A percentile compares a stretch with the other conserved stretches of the same genome.
phyloP scores from a whole-genome alignment of 768 basidiomycete genomes.

The Erythrobasidium yunnanense region DNA sequence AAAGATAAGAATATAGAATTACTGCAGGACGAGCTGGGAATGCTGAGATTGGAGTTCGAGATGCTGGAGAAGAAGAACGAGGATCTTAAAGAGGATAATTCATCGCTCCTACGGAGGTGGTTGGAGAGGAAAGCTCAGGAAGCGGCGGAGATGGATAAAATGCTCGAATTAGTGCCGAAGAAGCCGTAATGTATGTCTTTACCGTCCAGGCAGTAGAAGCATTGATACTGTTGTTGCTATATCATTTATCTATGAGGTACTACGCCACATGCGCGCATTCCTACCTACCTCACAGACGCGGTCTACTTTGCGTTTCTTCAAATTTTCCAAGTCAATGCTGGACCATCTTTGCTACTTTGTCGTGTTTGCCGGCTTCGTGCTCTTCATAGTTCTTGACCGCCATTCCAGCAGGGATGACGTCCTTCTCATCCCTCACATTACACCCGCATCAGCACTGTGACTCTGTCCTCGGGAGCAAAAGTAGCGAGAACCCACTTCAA shows the following conservation, averaged over 20 bases:
- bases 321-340: background rate
- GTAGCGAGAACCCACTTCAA: background rate
- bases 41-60: constrained; percentile 77
- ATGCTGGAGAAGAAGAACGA: constrained; percentile 80
- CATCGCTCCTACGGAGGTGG: constrained; percentile 89
- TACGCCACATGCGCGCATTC: background rate
- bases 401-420: background rate
- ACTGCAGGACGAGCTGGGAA: constrained; percentile 86
- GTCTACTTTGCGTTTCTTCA: background rate
- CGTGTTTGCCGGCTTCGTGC: background rate
- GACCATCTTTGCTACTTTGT: background rate
- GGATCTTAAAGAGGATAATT: constrained; percentile 82
- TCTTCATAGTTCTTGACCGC: background rate
- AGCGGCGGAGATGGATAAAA: constrained; percentile 85
- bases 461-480: background rate
- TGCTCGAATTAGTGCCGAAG: constrained; percentile 1
- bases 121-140: constrained; percentile 73
- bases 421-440: background rate
- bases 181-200: constrained; percentile 29
- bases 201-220: too few species aligned
- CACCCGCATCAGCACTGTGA: background rate
- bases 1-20: constrained; percentile 49
- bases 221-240: too few species aligned
- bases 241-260: too few species aligned
- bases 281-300: background rate